Evolutionary conservation across 2,329 filamentous ascomycete genomes (phyloP), one percentile per base, ranked within the genome.

Genomic region (Rhynchosporium graminicola): DNA sequence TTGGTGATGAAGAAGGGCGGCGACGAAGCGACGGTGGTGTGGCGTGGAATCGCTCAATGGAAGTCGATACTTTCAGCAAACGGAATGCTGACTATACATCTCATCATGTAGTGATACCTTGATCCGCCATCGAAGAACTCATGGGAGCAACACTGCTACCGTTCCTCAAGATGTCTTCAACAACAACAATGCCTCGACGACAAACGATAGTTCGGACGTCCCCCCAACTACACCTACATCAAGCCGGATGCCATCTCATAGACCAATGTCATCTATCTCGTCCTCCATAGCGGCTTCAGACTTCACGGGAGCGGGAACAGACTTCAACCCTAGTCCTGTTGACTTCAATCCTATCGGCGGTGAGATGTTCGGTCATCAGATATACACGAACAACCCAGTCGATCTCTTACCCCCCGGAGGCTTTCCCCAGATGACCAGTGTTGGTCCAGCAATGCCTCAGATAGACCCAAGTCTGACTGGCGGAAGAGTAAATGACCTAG

Each of bases 71-170:
- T 38, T 33, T 7, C 4, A 38, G 15, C 31, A 38, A 9, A 1
- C 48, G 38, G 31, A 51, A 20, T 2, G 48, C 48, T 51, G 31
- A 51, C 48, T 36, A 3, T 38, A 36, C 31, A 12, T 10, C 31
- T 51, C 48, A 9, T n/a, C 31, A n/a, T 38, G 6, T 26, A 58
- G 56, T 50, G 56, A 58, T 58, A 58, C 56, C 31, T 58, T 58
- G 56, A 58, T 58, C 15, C 56, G 56, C 45, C 56, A 58, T 50
- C 56, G 56, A 43, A 40, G 51, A 46, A 58, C 56, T 10, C 56
- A 58, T 45, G 56, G 56, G 26, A 58, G 26, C n/a, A 58, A 58
- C 56, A 58, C 56, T 7, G n/a, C 56, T 7, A 29, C 36, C 45
- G 56, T 58, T n/a, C 38, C 56, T 38, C 56, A 31, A 12, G 56